phyloP scores from a whole-genome alignment of 805 yeast genomes.

The Schwanniomyces vanrijiae region DNA sequence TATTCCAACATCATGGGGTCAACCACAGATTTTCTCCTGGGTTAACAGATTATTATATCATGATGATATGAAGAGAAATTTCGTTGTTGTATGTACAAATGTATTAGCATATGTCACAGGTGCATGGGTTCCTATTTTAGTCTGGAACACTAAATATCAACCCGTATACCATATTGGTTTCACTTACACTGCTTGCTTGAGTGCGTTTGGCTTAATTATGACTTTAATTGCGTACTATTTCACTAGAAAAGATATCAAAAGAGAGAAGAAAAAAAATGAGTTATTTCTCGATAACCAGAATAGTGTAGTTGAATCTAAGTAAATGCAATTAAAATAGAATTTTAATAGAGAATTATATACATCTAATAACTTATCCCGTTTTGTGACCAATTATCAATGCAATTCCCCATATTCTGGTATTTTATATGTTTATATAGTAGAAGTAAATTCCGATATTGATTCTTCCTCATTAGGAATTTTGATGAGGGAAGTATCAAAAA shows the following conservation, averaged over 20 bases:
- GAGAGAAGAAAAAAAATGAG: background rate
- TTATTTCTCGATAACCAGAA: background rate
- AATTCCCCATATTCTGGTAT: too few relatives aligned
- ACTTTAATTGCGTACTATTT: constrained; percentile 26
- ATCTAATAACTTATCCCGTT: too few relatives aligned
- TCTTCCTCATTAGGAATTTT: background rate
- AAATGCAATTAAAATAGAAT: background rate
- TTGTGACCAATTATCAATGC: too few relatives aligned
- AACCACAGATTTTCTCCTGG: constrained; percentile 59
- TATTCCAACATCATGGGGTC: constrained; percentile 51
- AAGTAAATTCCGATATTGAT: too few relatives aligned
- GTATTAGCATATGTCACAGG: constrained; percentile 39
- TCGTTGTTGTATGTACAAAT: constrained; percentile 39
- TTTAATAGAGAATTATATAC: too few relatives aligned
- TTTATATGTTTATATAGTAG: too few relatives aligned
- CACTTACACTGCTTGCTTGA: constrained; percentile 31
- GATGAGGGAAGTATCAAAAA: background rate
- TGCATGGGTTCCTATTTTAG: constrained; percentile 40
- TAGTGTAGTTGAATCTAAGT: background rate
- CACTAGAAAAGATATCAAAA: constrained; percentile 24
- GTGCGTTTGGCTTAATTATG: constrained; percentile 28
- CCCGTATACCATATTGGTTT: constrained; percentile 36
- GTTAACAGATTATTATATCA: constrained; percentile 45
- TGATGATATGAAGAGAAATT: constrained; percentile 43
- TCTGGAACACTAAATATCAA: constrained; percentile 35